Base-by-base conservation (phyloP, 2,329 filamentous ascomycete genomes). In the Aspergillus fijiensis region DNA sequence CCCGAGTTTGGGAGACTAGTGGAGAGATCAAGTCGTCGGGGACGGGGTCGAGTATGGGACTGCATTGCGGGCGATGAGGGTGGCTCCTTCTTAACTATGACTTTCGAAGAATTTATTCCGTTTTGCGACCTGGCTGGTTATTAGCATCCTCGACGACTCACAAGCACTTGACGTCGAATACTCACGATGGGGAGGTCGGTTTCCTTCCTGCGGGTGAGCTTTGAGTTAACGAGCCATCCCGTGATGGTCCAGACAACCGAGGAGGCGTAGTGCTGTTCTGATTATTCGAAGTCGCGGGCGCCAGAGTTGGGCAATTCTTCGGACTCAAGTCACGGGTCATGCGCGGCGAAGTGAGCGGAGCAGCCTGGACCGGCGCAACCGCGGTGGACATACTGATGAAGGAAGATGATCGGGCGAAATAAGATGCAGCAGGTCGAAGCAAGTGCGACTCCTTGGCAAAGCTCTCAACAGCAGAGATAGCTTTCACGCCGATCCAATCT, bases 41-140 rank as follows among this genome's bases (percentile, higher is more conserved):
- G 79, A 50, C 79, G 76, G 51, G 79, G 79, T 39, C 78, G 69
- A 57, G 89, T 85, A 61, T 87, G 85, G 55, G 87, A 83, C 70
- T 78, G 77, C 59, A 95, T 86, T 64, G 89, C 89, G 57, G 94
- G 94, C 51, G 94, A 97, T 48, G 89, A 80, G 12, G 79, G 86
- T 35, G 93, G 93, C 77, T 99, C 95, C 78, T 97, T 97, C 83
- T 98, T 98, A 61, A 99, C 93, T 65, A 96, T 85, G 64, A 97
- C 96, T 79, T 91, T 93, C 47, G 91, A 90, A 60, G 82, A 78
- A 54, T 82, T 75, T 75, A 79, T 77, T 74, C 84, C 81, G 77
- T 68, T 71, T 57, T 72, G 73, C 3, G 72, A 73, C 33, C 70
- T 72, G 53, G 25, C 39, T 39, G 55, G 42, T 25, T 47, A 61